Base-by-base conservation (phyloP, 306 rosid species). In the Prunus mongolica region DNA sequence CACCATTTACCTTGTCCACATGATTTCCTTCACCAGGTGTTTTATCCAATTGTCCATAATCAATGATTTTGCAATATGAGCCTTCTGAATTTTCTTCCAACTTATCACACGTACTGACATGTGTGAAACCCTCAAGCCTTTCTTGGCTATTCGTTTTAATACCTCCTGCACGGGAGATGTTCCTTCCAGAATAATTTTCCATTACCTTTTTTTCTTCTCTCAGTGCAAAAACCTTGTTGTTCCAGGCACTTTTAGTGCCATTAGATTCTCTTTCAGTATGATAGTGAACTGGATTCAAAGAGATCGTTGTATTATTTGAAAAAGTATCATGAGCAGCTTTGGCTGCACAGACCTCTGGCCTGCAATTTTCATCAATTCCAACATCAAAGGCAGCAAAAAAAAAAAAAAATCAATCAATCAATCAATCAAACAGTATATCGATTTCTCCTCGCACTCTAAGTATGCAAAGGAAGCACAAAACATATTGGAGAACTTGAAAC, bases 291-390 rank as follows among this genome's bases (percentile, higher is more conserved):
- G 67, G 44, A 41, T 62, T 27, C n/a, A 62, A 27, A 27, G 66
- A 14, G 34, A 22, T 72, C 41, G 69, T 27, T 18, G 55, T 24
- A 55, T 79, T 65, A 76, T 75, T 72, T 56, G 54, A 74, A 30
- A 78, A 80, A 41, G 79, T 72, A 79, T 61, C 73, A 64, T 76
- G 76, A 44, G 80, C 72, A 74, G 56, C 66, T 80, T 74, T 87
- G 69, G 86, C 41, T 51, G 84, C 41, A 79, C 77, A 75, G 18
- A 71, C 56, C 70, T 78, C 88, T 63, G 77, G 74, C 81, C 94
- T 93, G 90, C 80, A 74, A 83, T 78, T 69, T 57, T 73, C 76
- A 79, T 73, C 82, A 77, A 71, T 70, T 45, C 65, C 44, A 56
- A 80, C 63, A 65, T 75, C 61, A 80, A 57, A 77, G 46, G 20